These are phyloP conservation scores for Pyrenophora teres DNA, from an alignment of 2,329 filamentous ascomycete species.

Conservation along the genomic window DNA sequence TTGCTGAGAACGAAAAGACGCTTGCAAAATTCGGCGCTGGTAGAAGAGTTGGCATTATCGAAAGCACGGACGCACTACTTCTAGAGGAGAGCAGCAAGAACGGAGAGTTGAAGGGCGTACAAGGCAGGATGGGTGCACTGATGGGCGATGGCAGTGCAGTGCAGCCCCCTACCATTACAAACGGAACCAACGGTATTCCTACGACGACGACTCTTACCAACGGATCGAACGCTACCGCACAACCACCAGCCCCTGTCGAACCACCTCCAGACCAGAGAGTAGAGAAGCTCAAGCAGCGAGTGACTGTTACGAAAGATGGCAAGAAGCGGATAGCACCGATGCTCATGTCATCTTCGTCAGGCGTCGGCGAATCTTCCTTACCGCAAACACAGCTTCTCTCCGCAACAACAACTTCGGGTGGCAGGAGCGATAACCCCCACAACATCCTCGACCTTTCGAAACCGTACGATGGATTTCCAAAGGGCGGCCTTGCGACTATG, in stretches of 20 bases:
- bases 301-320: conserved; percentile 94
- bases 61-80: conserved; percentile 85
- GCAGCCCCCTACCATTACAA: conserved; percentile 58
- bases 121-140: conserved; percentile 96
- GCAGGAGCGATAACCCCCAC: conserved; percentile 74
- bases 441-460: conserved; percentile 88
- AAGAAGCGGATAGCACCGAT: conserved; percentile 95
- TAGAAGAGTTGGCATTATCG: conserved; percentile 85
- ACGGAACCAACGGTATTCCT: conserved; percentile 58
- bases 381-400: conserved; percentile 88
- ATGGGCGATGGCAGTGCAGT: conserved; percentile 75
- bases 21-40: conserved; percentile 91
- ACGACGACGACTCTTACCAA: conserved; percentile 49
- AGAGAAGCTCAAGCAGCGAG: conserved; percentile 81
- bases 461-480: conserved; percentile 89
- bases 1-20: conserved; percentile 89
- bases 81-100: conserved; percentile 92
- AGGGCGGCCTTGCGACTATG: conserved; percentile 83
- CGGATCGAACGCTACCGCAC: conserved; percentile 54
- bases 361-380: conserved; percentile 82
- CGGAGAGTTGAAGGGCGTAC: conserved; percentile 84
- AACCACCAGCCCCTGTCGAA: conserved; percentile 23
- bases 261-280: conserved; percentile 60
- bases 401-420: conserved; percentile 64
- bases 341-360: conserved; percentile 82